Conservation (phyloP, 306 rosid genomes). For the Fagus crenata region DNA sequence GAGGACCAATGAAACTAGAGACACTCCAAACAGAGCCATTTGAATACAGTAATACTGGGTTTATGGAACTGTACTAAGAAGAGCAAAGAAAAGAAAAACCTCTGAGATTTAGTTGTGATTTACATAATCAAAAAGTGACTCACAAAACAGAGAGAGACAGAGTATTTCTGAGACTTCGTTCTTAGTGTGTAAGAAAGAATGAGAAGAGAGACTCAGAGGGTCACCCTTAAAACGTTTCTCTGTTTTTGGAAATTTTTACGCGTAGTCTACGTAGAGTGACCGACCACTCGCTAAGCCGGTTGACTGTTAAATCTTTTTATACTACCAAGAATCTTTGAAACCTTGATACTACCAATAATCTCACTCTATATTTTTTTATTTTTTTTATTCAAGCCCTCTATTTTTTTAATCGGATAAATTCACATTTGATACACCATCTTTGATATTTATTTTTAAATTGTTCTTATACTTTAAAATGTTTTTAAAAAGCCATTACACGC, state of each 20-base stretch:
- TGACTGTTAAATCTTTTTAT: too few species aligned
- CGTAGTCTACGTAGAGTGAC: neutral
- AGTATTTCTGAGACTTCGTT: neutral
- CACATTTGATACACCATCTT: too few species aligned
- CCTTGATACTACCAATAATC: neutral
- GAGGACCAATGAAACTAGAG: constrained; percentile 41
- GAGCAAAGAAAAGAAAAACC: neutral
- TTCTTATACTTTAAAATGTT: too few species aligned
- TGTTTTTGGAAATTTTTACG: neutral
- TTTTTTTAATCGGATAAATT: too few species aligned
- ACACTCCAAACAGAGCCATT: constrained; percentile 42
- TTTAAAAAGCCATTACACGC: too few species aligned
- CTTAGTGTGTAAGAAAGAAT: constrained; percentile 13
- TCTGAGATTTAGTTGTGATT: neutral
- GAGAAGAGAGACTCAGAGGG: neutral
- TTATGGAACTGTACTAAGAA: neutral
- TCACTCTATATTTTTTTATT: too few species aligned
- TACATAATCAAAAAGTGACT: neutral
- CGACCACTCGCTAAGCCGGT: constrained; percentile 28
- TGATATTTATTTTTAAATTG: too few species aligned
- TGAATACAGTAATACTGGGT: too few species aligned
- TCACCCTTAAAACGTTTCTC: neutral
- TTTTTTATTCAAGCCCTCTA: too few species aligned
- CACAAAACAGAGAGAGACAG: neutral
- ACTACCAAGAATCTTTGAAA: too few species aligned